Evolutionary conservation across 2,329 filamentous ascomycete species (phyloP).

Genomic region (Cladosporium sphaerospermum): DNA sequence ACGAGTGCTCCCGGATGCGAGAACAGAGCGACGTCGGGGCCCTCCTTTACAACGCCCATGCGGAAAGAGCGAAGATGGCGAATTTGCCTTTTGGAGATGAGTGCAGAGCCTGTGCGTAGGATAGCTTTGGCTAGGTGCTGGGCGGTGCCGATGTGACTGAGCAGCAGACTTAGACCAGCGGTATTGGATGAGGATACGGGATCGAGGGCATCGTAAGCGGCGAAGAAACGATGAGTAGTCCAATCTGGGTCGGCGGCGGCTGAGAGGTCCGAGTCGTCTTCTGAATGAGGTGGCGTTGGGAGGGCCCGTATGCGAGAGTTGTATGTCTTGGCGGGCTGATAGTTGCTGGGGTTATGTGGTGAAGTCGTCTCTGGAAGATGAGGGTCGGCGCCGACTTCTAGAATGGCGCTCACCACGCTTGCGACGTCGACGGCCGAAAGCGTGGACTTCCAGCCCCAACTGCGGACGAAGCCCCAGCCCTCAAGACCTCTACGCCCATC

Average conservation of each 20-base stretch:
- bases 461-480: slow-evolving; percentile 93
- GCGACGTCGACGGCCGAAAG: slow-evolving; percentile 88
- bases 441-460: slow-evolving; percentile 96
- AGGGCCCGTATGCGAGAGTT: slow-evolving; percentile 24
- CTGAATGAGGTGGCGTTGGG: slow-evolving; percentile 30
- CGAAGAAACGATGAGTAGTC: slow-evolving; percentile 50
- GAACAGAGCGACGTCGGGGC: slow-evolving; percentile 85
- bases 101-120: slow-evolving; percentile 80
- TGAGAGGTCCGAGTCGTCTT: slow-evolving; percentile 23
- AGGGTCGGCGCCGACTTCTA: slow-evolving; percentile 66
- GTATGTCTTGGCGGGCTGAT: slow-evolving; percentile 19
- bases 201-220: slow-evolving; percentile 52
- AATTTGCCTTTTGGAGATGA: slow-evolving; percentile 92
- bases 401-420: slow-evolving; percentile 83
- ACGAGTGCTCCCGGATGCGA: slow-evolving; percentile 87
- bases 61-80: slow-evolving; percentile 87
- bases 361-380: slow-evolving; percentile 14
- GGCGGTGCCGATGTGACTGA: slow-evolving; percentile 70
- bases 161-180: slow-evolving; percentile 63
- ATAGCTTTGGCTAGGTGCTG: slow-evolving; percentile 89
- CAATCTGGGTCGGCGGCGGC: slow-evolving; percentile 36
- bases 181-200: slow-evolving; percentile 40
- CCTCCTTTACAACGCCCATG: slow-evolving; percentile 92
- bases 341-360: slow-evolving; percentile 6
- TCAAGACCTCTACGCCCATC: slow-evolving; percentile 66